Evolutionary conservation across 2,329 filamentous ascomycete species (phyloP), one percentile per base, ranked within the genome.

Genomic region (Emericellopsis cladophorae): DNA sequence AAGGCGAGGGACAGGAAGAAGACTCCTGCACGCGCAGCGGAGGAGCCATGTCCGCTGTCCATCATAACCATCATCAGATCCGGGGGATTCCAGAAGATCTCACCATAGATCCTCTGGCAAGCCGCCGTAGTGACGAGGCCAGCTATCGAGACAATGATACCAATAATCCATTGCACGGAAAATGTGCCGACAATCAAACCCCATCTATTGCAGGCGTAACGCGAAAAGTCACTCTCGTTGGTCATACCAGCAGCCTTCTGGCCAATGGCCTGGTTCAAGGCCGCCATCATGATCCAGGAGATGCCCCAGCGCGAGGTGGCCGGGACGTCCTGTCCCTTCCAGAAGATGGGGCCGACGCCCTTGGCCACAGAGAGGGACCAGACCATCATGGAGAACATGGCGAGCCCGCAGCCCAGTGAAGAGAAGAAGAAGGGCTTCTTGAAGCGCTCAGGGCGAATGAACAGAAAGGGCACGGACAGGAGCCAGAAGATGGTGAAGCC

Each of bases 401-500:
- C 65, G 4, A 65, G 14, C 12, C 60, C 61, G 42, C 63, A 68
- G 49, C 64, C 66, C 5, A 58, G 48, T 37, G 58, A 65, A 6
- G 65, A 60, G 15, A 67, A 45, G 32, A 65, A 53, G 45, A 71
- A 70, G 0, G 65, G 65, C 5, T 64, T 51, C 49, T 65, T 68
- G 52, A 68, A 69, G n/a, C 61, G 62, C 44, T 71, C 67, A 0
- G 67, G 67, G 1, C 60, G 59, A n/a, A 72, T 61, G 39, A 53
- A 65, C 3, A 72, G 51, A 44, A 73, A 68, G 0, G 68, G 68
- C 0, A 61, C 55, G 14, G 70, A 70, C 16, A 67, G 48, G 24
- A 65, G 57, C 60, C 68, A 73, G 51, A 73, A 73, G 34, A 73
- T 51, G 40, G 72, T 64, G 45, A 71, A 66, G 43, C 63, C 72